phyloP scores from a whole-genome alignment of 257 asterid species.

The Forsythia suspensa region DNA sequence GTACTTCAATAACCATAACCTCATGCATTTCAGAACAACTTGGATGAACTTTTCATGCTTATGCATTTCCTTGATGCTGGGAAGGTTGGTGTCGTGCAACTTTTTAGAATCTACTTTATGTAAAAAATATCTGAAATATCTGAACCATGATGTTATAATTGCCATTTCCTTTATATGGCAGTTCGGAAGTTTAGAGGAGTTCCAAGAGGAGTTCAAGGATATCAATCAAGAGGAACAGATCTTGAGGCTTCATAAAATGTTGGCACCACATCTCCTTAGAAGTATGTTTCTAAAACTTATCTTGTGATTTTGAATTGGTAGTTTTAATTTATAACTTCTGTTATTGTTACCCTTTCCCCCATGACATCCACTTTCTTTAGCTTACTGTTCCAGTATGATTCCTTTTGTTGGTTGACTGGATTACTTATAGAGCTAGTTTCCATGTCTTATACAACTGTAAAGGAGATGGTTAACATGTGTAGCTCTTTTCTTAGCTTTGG shows the following conservation, averaged over 20 bases:
- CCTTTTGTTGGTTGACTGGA: not conserved
- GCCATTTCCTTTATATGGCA: slow-evolving; percentile 25
- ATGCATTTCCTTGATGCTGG: slow-evolving; percentile 99
- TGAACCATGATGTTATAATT: not conserved
- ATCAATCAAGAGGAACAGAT: slow-evolving; percentile 97
- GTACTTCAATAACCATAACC: slow-evolving; percentile 15
- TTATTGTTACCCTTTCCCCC: not conserved
- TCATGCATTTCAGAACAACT: slow-evolving; percentile 74
- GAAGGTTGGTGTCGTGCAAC: slow-evolving; percentile 58
- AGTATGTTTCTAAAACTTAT: slow-evolving; percentile 44
- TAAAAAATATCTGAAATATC: slow-evolving; percentile 18
- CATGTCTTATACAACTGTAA: not conserved
- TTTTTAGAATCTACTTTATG: slow-evolving; percentile 5
- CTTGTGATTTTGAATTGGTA: not conserved
- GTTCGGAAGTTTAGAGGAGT: slow-evolving; percentile 93
- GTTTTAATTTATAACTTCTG: not conserved
- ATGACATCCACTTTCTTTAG: not conserved
- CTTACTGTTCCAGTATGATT: not conserved
- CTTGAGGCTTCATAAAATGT: slow-evolving; percentile 95
- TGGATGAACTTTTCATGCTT: slow-evolving; percentile 99
- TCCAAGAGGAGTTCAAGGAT: slow-evolving; percentile 98
- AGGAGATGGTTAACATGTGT: not conserved
- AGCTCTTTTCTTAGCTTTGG: not conserved
- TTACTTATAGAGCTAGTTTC: not conserved
- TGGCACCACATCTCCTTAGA: slow-evolving; percentile 97